phyloP scores from a whole-genome alignment of 148 eudicot genomes.

The Simmondsia chinensis region DNA sequence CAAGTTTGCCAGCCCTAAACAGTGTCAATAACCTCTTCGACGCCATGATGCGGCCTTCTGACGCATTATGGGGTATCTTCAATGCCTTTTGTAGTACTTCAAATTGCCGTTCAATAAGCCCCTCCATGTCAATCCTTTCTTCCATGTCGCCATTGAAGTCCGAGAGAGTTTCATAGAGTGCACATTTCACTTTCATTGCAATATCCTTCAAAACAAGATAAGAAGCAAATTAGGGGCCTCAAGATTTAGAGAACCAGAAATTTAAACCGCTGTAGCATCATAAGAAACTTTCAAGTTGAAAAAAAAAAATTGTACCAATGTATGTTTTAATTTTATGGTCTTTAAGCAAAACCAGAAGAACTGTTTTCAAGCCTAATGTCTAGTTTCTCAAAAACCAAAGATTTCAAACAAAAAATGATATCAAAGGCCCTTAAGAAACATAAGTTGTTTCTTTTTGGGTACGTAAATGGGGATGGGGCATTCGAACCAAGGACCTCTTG shows the following conservation, averaged over 20 bases:
- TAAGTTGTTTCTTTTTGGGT: too few relatives aligned
- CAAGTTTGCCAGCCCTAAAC: slow-evolving; percentile 89
- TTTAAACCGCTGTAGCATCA: background rate
- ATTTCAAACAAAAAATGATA: too few relatives aligned
- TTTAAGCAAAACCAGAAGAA: too few relatives aligned
- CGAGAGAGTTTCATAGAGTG: slow-evolving; percentile 40
- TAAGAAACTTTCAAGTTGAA: too few relatives aligned
- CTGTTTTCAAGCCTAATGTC: too few relatives aligned
- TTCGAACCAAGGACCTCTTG: too few relatives aligned
- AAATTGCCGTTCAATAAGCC: slow-evolving; percentile 66
- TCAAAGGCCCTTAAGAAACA: too few relatives aligned
- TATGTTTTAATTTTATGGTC: too few relatives aligned
- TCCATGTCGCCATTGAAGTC: slow-evolving; percentile 61
- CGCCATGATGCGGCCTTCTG: slow-evolving; percentile 67
- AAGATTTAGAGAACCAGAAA: background rate
- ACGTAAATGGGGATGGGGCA: too few relatives aligned
- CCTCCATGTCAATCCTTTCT: slow-evolving; percentile 61
- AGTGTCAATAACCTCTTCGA: slow-evolving; percentile 78
- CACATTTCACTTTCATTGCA: slow-evolving; percentile 52
- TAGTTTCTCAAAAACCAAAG: too few relatives aligned
- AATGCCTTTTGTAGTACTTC: slow-evolving; percentile 77
- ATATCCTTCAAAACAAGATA: slow-evolving; percentile 58
- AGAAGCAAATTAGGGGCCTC: background rate
- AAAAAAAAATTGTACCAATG: too few relatives aligned
- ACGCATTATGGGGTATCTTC: slow-evolving; percentile 61